Evolutionary conservation across 257 asterid species (phyloP).

Genomic region (Ophiorrhiza pumila): DNA sequence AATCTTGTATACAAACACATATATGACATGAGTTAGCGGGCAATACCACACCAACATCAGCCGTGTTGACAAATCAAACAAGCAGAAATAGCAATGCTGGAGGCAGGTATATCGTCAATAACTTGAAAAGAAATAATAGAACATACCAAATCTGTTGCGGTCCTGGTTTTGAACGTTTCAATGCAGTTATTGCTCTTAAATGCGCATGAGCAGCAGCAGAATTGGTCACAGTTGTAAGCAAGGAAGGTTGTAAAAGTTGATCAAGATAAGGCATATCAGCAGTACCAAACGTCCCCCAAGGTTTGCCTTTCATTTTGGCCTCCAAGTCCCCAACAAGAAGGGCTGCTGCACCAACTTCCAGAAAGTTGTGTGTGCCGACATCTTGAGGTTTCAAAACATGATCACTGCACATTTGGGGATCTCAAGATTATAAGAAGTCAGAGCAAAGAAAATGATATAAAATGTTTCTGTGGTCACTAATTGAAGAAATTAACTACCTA

Average conservation of each 20-base stretch:
- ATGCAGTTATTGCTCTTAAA: conserved; percentile 91
- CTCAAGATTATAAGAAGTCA: conserved; percentile 26
- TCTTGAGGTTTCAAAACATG: conserved; percentile 73
- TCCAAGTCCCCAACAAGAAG: conserved; percentile 98
- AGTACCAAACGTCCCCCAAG: conserved; percentile 82
- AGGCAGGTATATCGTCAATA: conserved; percentile 14
- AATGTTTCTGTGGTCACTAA: conserved; percentile 23
- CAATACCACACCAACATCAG: background rate
- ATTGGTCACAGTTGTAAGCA: conserved; percentile 94
- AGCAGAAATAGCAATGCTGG: conserved; percentile 7
- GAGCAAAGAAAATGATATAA: background rate
- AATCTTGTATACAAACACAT: background rate
- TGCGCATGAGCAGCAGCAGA: conserved; percentile 90
- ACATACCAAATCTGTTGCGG: conserved; percentile 76
- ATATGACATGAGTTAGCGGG: background rate
- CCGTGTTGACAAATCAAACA: background rate
- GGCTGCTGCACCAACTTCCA: conserved; percentile 99
- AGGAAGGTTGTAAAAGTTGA: conserved; percentile 92
- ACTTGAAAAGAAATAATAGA: conserved; percentile 17
- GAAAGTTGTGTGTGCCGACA: conserved; percentile 64
- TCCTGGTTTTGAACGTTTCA: conserved; percentile 82
- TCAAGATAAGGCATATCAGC: conserved; percentile 92
- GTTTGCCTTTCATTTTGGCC: conserved; percentile 87
- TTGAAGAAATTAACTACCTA: conserved; percentile 53
- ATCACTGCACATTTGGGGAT: conserved; percentile 56